Base-by-base conservation (phyloP, 1,284 basidiomycete genomes). In the Ceratobasidium papillatum region DNA sequence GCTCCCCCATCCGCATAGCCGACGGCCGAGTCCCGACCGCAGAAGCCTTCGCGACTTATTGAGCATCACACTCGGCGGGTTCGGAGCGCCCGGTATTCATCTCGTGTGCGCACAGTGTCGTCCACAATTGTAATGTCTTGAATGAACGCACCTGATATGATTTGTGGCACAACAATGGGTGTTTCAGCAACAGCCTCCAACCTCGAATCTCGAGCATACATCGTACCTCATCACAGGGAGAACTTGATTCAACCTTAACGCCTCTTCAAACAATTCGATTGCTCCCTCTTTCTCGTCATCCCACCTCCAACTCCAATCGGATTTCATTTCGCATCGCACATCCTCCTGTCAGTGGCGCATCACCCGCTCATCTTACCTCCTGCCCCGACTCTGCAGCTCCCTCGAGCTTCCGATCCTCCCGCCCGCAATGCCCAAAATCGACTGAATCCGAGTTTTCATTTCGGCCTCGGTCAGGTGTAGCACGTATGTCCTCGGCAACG, bases 331-430 rank as follows among this genome's bases (percentile, higher is more conserved):
- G n/a, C 19, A 38, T 17, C 58, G 58, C 58, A 59, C 58, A 41
- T 59, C 58, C 58, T 9, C n/a, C 58, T 59, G 36, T 59, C 58
- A 59, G 58, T 59, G 58, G 58, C 36, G 36, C 36, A 59, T 59
- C 58, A 59, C 58, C 58, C 36, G 32, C 12, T 5, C 32, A 22
- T 25, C 11, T 36, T 3, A 1, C 19, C 56, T 22, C 32, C 3
- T 22, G 8, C 2, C 22, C n/a, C 51, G 5, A 54, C 17, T 22
- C 51, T n/a, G n/a, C n/a, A n/a, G n/a, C n/a, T n/a, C n/a, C n/a
- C n/a, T n/a, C n/a, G n/a, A n/a, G n/a, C n/a, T n/a, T n/a, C n/a
- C n/a, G n/a, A n/a, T 22, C 36, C 58, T 59, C 58, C 9, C 12
- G 36, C n/a, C n/a, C 9, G 8, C 54, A 17, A 19, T 36, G 12